Evolutionary conservation across 139 green algal species (phyloP).

Genomic region (Ostreobium quekettii): DNA sequence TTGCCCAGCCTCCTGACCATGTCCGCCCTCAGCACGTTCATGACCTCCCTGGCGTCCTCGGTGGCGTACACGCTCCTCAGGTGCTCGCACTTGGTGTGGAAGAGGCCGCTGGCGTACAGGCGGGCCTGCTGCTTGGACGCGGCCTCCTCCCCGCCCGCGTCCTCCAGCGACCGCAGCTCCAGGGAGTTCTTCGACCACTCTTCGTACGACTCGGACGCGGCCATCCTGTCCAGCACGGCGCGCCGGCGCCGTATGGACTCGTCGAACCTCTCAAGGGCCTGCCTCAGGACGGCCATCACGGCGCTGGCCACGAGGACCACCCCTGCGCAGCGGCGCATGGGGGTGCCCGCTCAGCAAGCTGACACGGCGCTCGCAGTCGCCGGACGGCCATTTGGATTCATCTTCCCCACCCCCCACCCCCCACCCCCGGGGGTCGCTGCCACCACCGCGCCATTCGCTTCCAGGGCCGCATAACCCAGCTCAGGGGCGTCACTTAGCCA

Average conservation of each 20-base stretch:
- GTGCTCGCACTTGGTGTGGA: conserved; percentile 10
- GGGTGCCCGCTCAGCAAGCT: background rate
- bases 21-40: conserved; percentile 11
- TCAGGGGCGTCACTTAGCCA: too few species aligned
- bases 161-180: conserved; percentile 49
- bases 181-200: conserved; percentile 53
- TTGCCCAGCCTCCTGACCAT: conserved; percentile 14
- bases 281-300: conserved; percentile 15
- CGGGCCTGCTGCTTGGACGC: conserved; percentile 13
- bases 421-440: too few species aligned
- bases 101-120: background rate
- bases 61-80: conserved; percentile 4
- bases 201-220: conserved; percentile 38
- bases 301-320: conserved; percentile 13
- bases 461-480: too few species aligned
- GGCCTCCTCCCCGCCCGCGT: conserved; percentile 16
- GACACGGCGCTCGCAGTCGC: background rate
- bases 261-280: conserved; percentile 39
- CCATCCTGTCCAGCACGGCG: conserved; percentile 22
- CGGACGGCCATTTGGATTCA: background rate
- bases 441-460: too few species aligned
- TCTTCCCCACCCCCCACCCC: too few species aligned
- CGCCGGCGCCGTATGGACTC: conserved; percentile 26
- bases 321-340: conserved; percentile 14
- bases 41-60: background rate